Percentiles rank a stretch among this genome's conserved stretches.
Evolutionary conservation across 2,329 filamentous ascomycete species (phyloP).

Genomic region (Epichloe hybrida): DNA sequence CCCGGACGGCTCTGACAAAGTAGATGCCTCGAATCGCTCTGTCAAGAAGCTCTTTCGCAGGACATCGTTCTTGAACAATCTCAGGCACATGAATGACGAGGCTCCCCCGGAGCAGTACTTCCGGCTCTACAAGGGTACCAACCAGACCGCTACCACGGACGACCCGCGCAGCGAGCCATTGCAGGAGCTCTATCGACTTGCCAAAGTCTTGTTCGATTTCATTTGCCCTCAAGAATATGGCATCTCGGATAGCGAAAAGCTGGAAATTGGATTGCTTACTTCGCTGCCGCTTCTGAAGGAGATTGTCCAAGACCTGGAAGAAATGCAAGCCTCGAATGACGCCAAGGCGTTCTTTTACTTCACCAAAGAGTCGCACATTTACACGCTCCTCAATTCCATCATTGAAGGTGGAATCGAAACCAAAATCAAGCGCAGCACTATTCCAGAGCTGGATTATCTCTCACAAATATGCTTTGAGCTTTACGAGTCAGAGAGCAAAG

Average conservation of each 20-base stretch:
- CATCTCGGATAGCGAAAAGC: conserved; percentile 87
- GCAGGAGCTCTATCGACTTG: conserved; percentile 81
- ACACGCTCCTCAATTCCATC: conserved; percentile 95
- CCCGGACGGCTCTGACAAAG: conserved; percentile 25
- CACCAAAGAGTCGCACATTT: conserved; percentile 97
- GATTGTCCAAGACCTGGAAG: conserved; percentile 91
- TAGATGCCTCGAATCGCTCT: conserved; percentile 24
- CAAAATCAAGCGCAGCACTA: conserved; percentile 89
- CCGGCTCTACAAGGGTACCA: conserved; percentile 70
- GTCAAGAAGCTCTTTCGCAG: conserved; percentile 41
- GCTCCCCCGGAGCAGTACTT: conserved; percentile 65
- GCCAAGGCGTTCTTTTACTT: conserved; percentile 98
- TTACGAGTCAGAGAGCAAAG: conserved; percentile 80
- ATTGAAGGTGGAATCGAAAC: conserved; percentile 93
- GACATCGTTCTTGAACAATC: conserved; percentile 44
- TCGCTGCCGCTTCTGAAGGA: conserved; percentile 89
- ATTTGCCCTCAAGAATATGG: conserved; percentile 98
- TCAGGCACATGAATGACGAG: conserved; percentile 37
- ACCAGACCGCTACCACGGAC: conserved; percentile 54
- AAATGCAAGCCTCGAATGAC: conserved; percentile 88
- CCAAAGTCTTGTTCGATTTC: conserved; percentile 94
- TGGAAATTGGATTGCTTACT: conserved; percentile 94
- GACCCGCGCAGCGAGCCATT: conserved; percentile 79
- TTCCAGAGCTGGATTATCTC: conserved; percentile 93
- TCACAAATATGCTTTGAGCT: conserved; percentile 97